Conservation (phyloP, 805 yeast species). For the Gaillardinia entomophila region DNA sequence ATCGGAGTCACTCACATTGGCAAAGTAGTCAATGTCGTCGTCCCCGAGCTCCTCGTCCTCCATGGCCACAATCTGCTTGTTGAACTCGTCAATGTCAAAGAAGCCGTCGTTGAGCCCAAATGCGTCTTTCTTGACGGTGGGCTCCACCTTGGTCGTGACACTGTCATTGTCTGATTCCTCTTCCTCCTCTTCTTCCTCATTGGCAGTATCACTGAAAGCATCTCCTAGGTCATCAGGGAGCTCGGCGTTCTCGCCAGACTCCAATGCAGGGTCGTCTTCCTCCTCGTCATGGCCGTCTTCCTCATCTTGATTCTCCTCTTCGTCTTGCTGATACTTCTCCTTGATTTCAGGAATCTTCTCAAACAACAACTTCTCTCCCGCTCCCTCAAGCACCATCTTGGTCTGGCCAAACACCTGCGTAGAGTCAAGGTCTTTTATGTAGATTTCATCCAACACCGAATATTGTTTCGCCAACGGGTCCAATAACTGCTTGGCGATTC, state of each 20-base stretch:
- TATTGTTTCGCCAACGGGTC: constrained; percentile 52
- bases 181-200: constrained; percentile 8
- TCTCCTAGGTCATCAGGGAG: constrained; percentile 17
- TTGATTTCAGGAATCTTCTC: constrained; percentile 50
- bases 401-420: constrained; percentile 93
- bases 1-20: constrained; percentile 21
- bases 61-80: constrained; percentile 62
- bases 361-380: constrained; percentile 56
- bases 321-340: constrained; percentile 21
- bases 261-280: constrained; percentile 13
- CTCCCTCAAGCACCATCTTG: constrained; percentile 75
- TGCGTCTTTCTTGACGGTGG: constrained; percentile 34
- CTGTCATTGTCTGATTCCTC: constrained; percentile 9
- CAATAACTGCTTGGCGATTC: constrained; percentile 41
- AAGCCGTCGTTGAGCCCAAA: constrained; percentile 77
- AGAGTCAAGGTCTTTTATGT: constrained; percentile 82
- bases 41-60: constrained; percentile 43
- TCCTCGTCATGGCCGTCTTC: constrained; percentile 8
- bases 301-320: constrained; percentile 6
- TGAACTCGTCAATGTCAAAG: constrained; percentile 81
- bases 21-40: constrained; percentile 42
- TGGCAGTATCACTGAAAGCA: constrained; percentile 9
- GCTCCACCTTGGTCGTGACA: constrained; percentile 7
- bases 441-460: constrained; percentile 74
- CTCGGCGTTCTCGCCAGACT: constrained; percentile 2